A percentile compares a stretch with the other conserved stretches of the same genome.
phyloP scores from a whole-genome alignment of 306 rosid genomes.

The Purshia tridentata region DNA sequence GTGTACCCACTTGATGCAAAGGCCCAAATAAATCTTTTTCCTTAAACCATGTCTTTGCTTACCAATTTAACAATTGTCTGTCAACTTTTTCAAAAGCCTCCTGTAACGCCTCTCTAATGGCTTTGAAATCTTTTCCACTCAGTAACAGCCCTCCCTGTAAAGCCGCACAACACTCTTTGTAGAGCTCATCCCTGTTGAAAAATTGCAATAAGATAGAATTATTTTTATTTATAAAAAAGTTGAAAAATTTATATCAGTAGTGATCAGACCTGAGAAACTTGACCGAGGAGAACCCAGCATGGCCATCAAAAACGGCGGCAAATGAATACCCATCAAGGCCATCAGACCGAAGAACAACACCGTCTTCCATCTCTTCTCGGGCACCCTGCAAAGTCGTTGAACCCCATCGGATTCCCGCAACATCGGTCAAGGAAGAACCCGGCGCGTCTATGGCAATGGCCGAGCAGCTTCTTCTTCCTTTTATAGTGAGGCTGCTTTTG shows the following conservation, averaged over 20 bases:
- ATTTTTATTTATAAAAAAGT: neutral
- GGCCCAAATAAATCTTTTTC: neutral
- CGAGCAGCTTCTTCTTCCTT: conserved; percentile 51
- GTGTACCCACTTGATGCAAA: neutral
- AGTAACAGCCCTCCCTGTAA: conserved; percentile 74
- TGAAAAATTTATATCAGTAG: neutral
- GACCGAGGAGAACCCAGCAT: conserved; percentile 81
- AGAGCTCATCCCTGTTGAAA: conserved; percentile 72
- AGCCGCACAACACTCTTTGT: conserved; percentile 78
- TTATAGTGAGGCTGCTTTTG: conserved; percentile 28
- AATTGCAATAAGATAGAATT: conserved; percentile 23
- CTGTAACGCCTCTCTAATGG: conserved; percentile 59
- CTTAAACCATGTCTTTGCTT: conserved; percentile 27
- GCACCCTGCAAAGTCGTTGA: conserved; percentile 74
- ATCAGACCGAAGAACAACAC: conserved; percentile 53
- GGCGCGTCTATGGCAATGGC: conserved; percentile 90
- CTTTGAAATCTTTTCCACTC: conserved; percentile 54
- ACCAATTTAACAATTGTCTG: conserved; percentile 62
- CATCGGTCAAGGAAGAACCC: conserved; percentile 50
- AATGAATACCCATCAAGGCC: conserved; percentile 67
- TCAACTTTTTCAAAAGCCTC: conserved; percentile 74
- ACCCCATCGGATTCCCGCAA: conserved; percentile 75
- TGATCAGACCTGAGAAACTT: conserved; percentile 66
- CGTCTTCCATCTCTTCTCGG: conserved; percentile 95
- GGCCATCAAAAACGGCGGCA: conserved; percentile 97